Percentiles rank a stretch among this genome's conserved stretches.
phyloP scores from a whole-genome alignment of 169 alveolate species.

The Eimeria praecox region DNA sequence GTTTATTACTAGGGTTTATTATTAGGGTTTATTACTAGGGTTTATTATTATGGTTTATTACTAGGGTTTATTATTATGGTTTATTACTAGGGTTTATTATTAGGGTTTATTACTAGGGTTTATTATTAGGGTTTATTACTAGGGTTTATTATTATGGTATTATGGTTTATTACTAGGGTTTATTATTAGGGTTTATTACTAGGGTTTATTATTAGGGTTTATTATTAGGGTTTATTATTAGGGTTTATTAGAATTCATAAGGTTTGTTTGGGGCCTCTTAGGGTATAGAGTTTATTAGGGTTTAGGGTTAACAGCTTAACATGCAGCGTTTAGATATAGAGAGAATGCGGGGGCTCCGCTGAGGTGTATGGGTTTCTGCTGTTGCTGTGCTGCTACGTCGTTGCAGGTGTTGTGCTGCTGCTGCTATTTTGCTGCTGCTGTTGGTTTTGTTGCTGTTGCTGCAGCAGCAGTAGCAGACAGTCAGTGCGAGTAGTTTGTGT shows the following conservation, averaged over 20 bases:
- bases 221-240: no score
- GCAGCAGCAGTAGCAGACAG: conserved; percentile 8
- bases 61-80: not conserved
- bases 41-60: no score
- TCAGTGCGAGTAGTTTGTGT: not conserved
- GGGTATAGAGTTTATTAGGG: not conserved
- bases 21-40: conserved; percentile 4
- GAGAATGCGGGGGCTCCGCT: not conserved
- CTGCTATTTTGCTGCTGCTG: not conserved
- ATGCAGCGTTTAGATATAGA: no score
- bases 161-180: not conserved
- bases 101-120: not conserved
- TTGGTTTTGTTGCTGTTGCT: not conserved
- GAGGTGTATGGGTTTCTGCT: not conserved
- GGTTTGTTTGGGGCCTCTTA: not conserved
- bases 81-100: not conserved
- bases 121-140: no score
- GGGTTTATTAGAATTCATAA: not conserved
- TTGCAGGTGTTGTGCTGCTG: not conserved
- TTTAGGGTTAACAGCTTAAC: not conserved
- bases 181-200: not conserved
- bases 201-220: no score
- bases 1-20: no score
- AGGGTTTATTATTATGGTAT: not conserved
- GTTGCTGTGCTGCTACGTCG: not conserved